Percentiles rank a stretch among this genome's conserved stretches.
Conservation (phyloP, 164 flowering plant species). For the Santalum album region DNA sequence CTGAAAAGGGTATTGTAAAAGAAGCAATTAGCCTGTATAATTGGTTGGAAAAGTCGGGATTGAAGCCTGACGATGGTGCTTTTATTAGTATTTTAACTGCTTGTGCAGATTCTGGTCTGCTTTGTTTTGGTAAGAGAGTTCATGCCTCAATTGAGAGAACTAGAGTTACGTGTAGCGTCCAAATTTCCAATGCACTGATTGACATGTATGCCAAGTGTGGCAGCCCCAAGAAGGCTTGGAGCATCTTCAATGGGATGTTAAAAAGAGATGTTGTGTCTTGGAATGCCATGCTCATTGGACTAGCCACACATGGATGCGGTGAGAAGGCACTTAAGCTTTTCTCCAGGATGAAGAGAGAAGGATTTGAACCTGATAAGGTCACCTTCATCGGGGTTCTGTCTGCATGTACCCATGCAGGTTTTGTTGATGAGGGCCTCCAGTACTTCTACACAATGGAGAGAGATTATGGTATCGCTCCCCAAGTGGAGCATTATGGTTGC, state of each 20-base stretch:
- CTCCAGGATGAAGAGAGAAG: conserved; percentile 48
- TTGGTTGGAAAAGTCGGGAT: conserved; percentile 38
- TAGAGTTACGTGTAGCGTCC: conserved; percentile 22
- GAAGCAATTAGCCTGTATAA: conserved; percentile 51
- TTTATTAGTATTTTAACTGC: conserved; percentile 61
- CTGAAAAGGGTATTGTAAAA: conserved; percentile 53
- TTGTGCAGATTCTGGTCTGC: conserved; percentile 73
- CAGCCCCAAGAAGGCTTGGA: conserved; percentile 34
- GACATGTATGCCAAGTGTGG: conserved; percentile 93
- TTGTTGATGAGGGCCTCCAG: conserved; percentile 37
- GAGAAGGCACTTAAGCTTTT: conserved; percentile 46
- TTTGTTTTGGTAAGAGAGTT: conserved; percentile 52
- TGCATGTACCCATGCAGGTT: conserved; percentile 62
- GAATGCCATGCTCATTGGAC: conserved; percentile 71
- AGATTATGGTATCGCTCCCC: conserved; percentile 38
- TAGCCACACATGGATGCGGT: conserved; percentile 69
- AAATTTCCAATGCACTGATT: conserved; percentile 56
- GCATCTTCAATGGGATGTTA: conserved; percentile 34
- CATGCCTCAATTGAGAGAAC: conserved; percentile 37
- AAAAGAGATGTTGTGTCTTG: conserved; percentile 64
- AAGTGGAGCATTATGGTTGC: conserved; percentile 59
- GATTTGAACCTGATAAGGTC: conserved; percentile 42
- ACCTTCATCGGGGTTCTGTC: conserved; percentile 52
- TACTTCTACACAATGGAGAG: conserved; percentile 45
- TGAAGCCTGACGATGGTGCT: conserved; percentile 46